Evolutionary conservation across 306 rosid species (phyloP).

Genomic region (Citrullus mucosospermus): DNA sequence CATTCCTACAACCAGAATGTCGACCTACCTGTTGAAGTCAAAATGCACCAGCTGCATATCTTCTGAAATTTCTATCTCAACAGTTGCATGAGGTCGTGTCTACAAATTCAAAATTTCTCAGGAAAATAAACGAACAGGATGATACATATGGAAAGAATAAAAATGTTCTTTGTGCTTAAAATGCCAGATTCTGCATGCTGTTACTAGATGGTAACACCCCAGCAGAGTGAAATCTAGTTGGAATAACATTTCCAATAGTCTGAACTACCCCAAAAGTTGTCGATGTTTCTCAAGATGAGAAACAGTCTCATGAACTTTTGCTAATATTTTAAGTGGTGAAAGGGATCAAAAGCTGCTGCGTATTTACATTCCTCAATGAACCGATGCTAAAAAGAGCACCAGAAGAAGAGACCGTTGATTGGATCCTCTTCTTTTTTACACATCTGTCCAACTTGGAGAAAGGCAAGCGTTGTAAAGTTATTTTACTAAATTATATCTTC

Average conservation of each 20-base stretch:
- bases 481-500: not conserved
- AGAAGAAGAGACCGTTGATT: not conserved
- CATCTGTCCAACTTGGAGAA: not conserved
- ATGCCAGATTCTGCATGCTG: not conserved
- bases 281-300: not conserved
- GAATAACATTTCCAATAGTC: not conserved
- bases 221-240: not conserved
- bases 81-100: constrained; percentile 99
- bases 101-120: constrained; percentile 10
- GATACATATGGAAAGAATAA: not conserved
- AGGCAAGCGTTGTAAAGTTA: not conserved
- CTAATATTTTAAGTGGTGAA: not conserved
- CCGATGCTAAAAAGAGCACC: not conserved
- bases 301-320: not conserved
- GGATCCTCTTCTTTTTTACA: not conserved
- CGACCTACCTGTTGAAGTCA: constrained; percentile 81
- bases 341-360: not conserved
- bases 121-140: not conserved
- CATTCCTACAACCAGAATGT: not conserved
- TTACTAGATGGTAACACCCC: not conserved
- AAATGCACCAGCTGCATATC: constrained; percentile 98
- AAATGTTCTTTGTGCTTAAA: not conserved
- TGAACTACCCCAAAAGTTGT: not conserved
- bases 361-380: not conserved
- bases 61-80: constrained; percentile 98